These are phyloP conservation scores for Roridomyces roridus DNA, from an alignment of 768 basidiomycete species.

Conservation along the genomic window DNA sequence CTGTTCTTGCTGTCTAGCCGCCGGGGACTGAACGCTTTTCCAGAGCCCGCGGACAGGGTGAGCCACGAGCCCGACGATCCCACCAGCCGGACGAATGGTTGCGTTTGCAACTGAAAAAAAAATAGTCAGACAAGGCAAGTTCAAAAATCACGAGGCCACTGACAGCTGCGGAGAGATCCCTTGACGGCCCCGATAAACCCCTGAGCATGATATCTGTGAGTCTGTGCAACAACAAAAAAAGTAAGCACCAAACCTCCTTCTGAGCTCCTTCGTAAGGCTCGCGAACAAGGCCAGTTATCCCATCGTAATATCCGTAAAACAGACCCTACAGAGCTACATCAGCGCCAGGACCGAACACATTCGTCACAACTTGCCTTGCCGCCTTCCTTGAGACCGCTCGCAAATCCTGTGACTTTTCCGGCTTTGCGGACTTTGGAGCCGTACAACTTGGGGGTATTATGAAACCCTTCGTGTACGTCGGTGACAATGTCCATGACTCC, in stretches of 20 bases:
- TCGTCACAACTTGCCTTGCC: slow-evolving; percentile 48
- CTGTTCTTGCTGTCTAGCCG: slow-evolving; percentile 37
- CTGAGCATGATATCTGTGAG: slow-evolving; percentile 12
- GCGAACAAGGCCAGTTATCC: slow-evolving; percentile 40
- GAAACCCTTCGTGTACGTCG: slow-evolving; percentile 52
- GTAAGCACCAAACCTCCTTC: slow-evolving; percentile 33
- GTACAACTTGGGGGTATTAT: slow-evolving; percentile 46
- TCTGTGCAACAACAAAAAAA: not conserved
- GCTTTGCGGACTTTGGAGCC: slow-evolving; percentile 48
- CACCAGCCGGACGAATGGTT: slow-evolving; percentile 38
- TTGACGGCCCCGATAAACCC: slow-evolving; percentile 42
- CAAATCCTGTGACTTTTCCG: slow-evolving; percentile 49
- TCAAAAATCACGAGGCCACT: slow-evolving; percentile 1
- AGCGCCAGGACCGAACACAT: not conserved
- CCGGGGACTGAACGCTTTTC: slow-evolving; percentile 40
- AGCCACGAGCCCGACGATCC: slow-evolving; percentile 42
- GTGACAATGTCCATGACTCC: slow-evolving; percentile 50
- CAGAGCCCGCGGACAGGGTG: slow-evolving; percentile 43
- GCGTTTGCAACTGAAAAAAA: slow-evolving; percentile 35
- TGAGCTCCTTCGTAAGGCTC: slow-evolving; percentile 40
- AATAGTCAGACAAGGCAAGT: not conserved
- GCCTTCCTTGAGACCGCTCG: slow-evolving; percentile 51
- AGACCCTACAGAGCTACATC: slow-evolving; percentile 27
- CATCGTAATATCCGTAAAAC: slow-evolving; percentile 43
- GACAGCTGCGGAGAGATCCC: slow-evolving; percentile 42